Evolutionary conservation across 345 rosid species (phyloP).

Genomic region (Geranium rotundifolium): DNA sequence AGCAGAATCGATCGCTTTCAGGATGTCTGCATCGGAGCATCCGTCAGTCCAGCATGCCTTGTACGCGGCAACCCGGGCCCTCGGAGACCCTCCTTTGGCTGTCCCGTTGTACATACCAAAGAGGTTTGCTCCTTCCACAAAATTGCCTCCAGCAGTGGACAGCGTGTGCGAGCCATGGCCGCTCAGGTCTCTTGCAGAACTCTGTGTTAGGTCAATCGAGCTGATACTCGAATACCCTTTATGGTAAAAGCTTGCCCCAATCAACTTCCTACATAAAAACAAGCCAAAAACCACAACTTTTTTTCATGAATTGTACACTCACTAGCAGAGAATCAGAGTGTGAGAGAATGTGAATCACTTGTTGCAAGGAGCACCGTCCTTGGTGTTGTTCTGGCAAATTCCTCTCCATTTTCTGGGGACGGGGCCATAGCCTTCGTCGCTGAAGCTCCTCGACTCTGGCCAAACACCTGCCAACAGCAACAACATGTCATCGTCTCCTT

Average conservation of each 20-base stretch:
- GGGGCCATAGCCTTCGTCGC: no score
- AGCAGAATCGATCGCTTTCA: no score
- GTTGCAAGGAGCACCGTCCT: slow-evolving; percentile 33
- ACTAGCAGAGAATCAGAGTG: background rate
- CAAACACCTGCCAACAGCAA: slow-evolving; percentile 42
- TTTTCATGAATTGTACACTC: background rate
- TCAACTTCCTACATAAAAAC: slow-evolving; percentile 35
- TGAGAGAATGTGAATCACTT: slow-evolving; percentile 17
- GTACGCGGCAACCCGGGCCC: slow-evolving; percentile 47
- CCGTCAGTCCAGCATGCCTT: slow-evolving; percentile 39
- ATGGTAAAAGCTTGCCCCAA: slow-evolving; percentile 47
- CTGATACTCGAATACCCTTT: no score
- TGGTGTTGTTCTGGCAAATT: slow-evolving; percentile 24
- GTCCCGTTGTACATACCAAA: slow-evolving; percentile 30
- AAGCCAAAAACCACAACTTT: background rate
- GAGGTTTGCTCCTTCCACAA: slow-evolving; percentile 22
- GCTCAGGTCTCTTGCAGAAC: slow-evolving; percentile 19
- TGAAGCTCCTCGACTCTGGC: slow-evolving; percentile 60
- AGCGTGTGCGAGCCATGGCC: slow-evolving; percentile 58
- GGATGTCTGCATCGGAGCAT: slow-evolving; percentile 38
- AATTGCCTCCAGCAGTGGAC: slow-evolving; percentile 36
- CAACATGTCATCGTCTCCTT: slow-evolving; percentile 29
- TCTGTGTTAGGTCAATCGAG: background rate
- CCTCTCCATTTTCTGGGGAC: slow-evolving; percentile 51
- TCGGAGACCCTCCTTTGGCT: slow-evolving; percentile 48